These are phyloP conservation scores for Artemisia tridentata DNA, from an alignment of 129 eudicot species.

Conservation along the genomic window DNA sequence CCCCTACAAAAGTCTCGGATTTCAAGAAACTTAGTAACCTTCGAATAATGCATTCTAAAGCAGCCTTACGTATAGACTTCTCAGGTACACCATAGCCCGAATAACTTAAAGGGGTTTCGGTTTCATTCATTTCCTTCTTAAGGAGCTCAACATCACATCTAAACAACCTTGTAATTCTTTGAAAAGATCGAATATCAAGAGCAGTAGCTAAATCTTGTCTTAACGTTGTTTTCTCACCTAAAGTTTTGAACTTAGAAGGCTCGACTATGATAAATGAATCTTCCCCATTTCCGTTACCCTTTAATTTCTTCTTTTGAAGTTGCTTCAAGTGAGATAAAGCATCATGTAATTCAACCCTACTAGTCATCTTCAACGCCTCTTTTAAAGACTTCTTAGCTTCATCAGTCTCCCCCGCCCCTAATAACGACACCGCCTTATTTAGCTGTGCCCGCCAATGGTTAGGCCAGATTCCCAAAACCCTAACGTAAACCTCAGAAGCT, in stretches of 20 bases:
- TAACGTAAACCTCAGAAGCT: conserved; percentile 87
- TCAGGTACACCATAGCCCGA: conserved; percentile 87
- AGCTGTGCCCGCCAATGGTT: conserved; percentile 94
- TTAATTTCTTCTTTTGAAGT: conserved; percentile 78
- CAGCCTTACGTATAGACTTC: conserved; percentile 87
- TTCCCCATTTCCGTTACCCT: conserved; percentile 77
- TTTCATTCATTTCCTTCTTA: conserved; percentile 82
- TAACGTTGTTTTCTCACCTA: conserved; percentile 64
- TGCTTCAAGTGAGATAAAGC: conserved; percentile 92
- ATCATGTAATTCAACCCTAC: conserved; percentile 90
- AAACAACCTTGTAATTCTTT: conserved; percentile 72
- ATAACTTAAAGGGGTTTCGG: conserved; percentile 64
- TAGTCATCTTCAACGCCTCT: conserved; percentile 96
- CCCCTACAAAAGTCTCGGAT: conserved; percentile 88
- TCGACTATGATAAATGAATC: conserved; percentile 62
- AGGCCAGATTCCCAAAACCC: conserved; percentile 90
- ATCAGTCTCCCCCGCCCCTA: conserved; percentile 95
- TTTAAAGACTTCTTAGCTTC: conserved; percentile 92
- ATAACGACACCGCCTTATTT: conserved; percentile 86
- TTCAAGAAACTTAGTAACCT: conserved; percentile 77
- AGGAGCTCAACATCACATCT: conserved; percentile 82
- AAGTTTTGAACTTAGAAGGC: conserved; percentile 63
- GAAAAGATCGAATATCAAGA: conserved; percentile 81
- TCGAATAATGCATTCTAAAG: conserved; percentile 67
- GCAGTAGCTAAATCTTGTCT: conserved; percentile 70